Evolutionary conservation across 225 moss, liverwort and hornwort genomes (phyloP), one percentile per base, ranked within the genome.

Genomic region (Polytrichum commune): DNA sequence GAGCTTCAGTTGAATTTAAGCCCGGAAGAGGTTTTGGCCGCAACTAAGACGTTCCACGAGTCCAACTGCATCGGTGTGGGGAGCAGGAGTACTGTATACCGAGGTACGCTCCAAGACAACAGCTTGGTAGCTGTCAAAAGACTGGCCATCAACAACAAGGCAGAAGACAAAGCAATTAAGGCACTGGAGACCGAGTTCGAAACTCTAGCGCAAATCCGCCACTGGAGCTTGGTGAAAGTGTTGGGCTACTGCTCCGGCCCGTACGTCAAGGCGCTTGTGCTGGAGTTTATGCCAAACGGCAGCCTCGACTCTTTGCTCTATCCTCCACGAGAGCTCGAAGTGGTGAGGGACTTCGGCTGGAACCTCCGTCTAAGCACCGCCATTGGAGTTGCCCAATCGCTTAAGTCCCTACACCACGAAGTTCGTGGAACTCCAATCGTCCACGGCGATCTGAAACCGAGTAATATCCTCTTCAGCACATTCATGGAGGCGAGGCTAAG

Each of bases 161-260:
- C 29, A 0, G 80, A 77, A 4, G 86, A 80, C 6, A 20, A 72
- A 2, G 55, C 72, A 35, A 68, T 67, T 62, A 69, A 71, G 1
- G 29, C 70, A 0, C 62, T 83, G 4, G 76, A 46, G 8, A 60
- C 71, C 1, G 73, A 32, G 6, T 73, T 84, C 26, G 87, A 83
- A 64, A 20, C 69, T 16, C 76, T 83, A 5, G 76, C 76, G 63
- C 83, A 76, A 23, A 25, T 64, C 27, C 87, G 87, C 5, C 83
- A 86, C 71, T 80, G 73, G 80, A 83, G 83, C 53, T 76, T 86
- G 16, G 86, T 86, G n/a, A 83, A 83, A 68, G 75, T 86, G 25
- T 53, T 86, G n/a, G 76, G 78, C 5, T 86, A 83, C 1, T 86
- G 86, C 27, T 80, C 75, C 67, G 76, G 80, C 38, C 74, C 74